A percentile compares a stretch with the other conserved stretches of the same genome.
phyloP scores from a whole-genome alignment of 2,329 filamentous ascomycete species.

The Macrophomina phaseolina region DNA sequence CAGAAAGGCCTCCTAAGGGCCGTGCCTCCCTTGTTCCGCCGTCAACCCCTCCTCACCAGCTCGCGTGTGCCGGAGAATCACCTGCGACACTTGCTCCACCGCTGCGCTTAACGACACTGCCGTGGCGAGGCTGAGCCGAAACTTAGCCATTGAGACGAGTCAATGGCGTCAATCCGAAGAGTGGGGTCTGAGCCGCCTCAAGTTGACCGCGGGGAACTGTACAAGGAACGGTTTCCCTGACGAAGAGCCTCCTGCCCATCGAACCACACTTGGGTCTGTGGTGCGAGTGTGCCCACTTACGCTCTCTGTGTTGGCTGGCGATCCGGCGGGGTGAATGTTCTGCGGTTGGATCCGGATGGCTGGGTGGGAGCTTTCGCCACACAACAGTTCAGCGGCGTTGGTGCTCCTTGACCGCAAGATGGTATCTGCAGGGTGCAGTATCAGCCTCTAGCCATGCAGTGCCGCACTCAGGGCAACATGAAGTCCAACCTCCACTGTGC shows the following conservation, averaged over 20 bases:
- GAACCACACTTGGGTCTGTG: conserved; percentile 19
- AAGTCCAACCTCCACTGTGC: background rate
- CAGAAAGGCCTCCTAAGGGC: conserved; percentile 1
- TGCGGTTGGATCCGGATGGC: background rate
- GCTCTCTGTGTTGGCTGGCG: conserved; percentile 17
- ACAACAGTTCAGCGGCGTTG: background rate
- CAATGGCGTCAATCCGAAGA: background rate
- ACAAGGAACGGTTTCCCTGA: conserved; percentile 9
- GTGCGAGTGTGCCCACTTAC: conserved; percentile 16
- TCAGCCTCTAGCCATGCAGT: background rate
- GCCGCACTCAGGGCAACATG: background rate
- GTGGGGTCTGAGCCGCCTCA: conserved; percentile 12
- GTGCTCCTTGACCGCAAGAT: conserved; percentile 1
- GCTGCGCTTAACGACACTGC: background rate
- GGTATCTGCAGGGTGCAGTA: conserved; percentile 1
- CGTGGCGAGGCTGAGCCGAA: conserved; percentile 16
- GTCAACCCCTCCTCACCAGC: conserved; percentile 6
- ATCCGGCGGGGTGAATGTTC: conserved; percentile 11
- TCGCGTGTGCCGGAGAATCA: conserved; percentile 2
- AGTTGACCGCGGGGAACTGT: conserved; percentile 10
- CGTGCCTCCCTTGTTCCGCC: conserved; percentile 3
- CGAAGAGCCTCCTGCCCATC: background rate
- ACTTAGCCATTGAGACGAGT: conserved; percentile 5
- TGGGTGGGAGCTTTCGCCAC: conserved; percentile 7
- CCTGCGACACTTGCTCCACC: conserved; percentile 19